A percentile compares a stretch with the other conserved stretches of the same genome.
Conservation (phyloP, 148 eudicot genomes). For the Talinum fruticosum region DNA sequence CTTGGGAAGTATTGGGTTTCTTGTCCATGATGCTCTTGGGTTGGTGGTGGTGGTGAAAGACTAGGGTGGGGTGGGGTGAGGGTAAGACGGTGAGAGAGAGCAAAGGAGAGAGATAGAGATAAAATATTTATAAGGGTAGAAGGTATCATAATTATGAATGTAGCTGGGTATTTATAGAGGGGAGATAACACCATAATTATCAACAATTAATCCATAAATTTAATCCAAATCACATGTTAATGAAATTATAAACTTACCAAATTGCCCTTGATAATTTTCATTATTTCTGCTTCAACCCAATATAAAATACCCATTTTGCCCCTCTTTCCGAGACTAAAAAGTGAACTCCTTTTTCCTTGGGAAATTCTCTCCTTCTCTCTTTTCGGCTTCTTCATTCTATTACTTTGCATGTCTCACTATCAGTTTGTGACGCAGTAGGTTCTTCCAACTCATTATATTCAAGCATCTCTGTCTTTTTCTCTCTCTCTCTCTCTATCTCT, state of each 20-base stretch:
- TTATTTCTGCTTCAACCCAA: neutral
- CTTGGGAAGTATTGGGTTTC: slow-evolving; percentile 49
- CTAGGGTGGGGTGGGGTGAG: neutral
- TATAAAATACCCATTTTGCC: neutral
- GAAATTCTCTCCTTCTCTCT: neutral
- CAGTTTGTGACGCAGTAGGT: neutral
- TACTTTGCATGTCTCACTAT: neutral
- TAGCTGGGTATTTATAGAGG: neutral
- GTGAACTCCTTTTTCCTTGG: neutral
- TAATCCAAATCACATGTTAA: slow-evolving; percentile 4
- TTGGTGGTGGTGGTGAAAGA: slow-evolving; percentile 6
- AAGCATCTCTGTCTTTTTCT: neutral
- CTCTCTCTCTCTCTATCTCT: neutral
- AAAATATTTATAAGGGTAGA: slow-evolving; percentile 1
- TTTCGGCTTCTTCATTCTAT: neutral
- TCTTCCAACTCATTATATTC: neutral
- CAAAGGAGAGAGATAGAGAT: slow-evolving; percentile 1
- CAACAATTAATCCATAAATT: neutral
- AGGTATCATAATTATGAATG: slow-evolving; percentile 12
- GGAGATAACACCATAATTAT: neutral
- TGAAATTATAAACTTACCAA: neutral
- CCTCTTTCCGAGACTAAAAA: neutral
- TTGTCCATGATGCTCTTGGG: slow-evolving; percentile 48
- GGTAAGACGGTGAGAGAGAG: neutral
- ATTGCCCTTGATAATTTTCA: neutral